Conservation (phyloP, 768 basidiomycete genomes). For the Cubamyces lactineus region DNA sequence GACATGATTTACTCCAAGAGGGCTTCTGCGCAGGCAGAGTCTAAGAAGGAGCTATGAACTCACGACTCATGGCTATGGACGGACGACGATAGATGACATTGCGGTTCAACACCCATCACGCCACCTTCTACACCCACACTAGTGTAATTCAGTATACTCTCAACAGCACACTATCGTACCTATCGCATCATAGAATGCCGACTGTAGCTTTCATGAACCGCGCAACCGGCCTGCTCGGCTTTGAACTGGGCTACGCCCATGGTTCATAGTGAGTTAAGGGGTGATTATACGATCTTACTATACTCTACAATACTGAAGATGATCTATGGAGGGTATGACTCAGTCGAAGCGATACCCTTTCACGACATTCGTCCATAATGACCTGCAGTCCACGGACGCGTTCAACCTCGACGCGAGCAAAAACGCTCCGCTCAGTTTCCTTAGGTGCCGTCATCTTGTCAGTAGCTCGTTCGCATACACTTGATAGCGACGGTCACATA, state of each 20-base stretch:
- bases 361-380: constrained; percentile 75
- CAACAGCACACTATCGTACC: constrained; percentile 20
- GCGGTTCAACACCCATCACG: constrained; percentile 25
- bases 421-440: constrained; percentile 84
- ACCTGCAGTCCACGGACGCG: constrained; percentile 72
- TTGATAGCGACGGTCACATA: constrained; percentile 35
- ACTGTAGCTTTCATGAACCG: neutral
- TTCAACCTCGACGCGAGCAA: constrained; percentile 75
- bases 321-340: neutral
- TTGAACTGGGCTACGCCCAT: neutral
- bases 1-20: constrained; percentile 79
- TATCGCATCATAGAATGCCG: too few species aligned
- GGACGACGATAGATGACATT: neutral
- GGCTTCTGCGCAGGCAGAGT: constrained; percentile 34
- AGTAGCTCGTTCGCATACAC: neutral
- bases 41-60: constrained; percentile 37
- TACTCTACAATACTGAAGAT: neutral
- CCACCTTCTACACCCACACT: constrained; percentile 3
- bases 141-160: constrained; percentile 26
- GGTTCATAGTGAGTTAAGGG: neutral
- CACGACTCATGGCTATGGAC: neutral
- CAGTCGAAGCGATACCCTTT: constrained; percentile 39
- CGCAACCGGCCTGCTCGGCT: neutral
- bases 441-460: constrained; percentile 29
- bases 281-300: neutral